Evolutionary conservation across 208 protist genomes (phyloP), one percentile per base, ranked within the genome.

Genomic region (Giardia duodenalis): DNA sequence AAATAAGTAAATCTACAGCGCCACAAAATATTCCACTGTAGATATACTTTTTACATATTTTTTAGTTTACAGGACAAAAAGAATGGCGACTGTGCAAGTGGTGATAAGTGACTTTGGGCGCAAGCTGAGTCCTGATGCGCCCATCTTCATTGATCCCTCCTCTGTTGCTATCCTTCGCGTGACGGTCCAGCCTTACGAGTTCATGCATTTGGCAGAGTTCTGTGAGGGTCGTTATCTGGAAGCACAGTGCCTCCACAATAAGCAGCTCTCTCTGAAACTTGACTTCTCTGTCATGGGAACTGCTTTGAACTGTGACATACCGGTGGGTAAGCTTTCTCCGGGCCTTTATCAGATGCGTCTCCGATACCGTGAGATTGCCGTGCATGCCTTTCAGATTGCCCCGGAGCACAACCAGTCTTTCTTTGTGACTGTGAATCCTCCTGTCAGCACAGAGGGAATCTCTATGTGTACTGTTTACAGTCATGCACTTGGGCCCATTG

Each of bases 391-490:
- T 76, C 19, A 76, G 19, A 10, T 76, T 76, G 57, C 30, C 57
- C 57, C 30, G 19, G 10, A 10, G 19, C 57, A 30, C 57, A 10
- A 76, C 19, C 10, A 76, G 19, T 10, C 10, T 30, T 76, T 76
- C 57, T 76, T 39, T 30, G 57, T 76, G 30, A 76, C 57, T 10
- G 57, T 76, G 19, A 76, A 76, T 76, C 57, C 57, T 30, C 57
- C 57, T 10, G 30, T 76, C 57, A 30, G 19, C 10, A 30, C 10
- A 10, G 57, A 76, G 57, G 57, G 57, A 30, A 76, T 76, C 57
- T 76, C 57, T 10, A 76, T 76, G 57, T 76, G 57, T 76, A 76
- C 57, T 76, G 57, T 76, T 76, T 76, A 76, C 30, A 76, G 19
- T 30, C 57, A 76, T 30, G 57, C 57, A 39, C 57, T 76, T 76